Evolutionary conservation across 1,284 basidiomycete species (phyloP).

Genomic region (Peniophora sp.): DNA sequence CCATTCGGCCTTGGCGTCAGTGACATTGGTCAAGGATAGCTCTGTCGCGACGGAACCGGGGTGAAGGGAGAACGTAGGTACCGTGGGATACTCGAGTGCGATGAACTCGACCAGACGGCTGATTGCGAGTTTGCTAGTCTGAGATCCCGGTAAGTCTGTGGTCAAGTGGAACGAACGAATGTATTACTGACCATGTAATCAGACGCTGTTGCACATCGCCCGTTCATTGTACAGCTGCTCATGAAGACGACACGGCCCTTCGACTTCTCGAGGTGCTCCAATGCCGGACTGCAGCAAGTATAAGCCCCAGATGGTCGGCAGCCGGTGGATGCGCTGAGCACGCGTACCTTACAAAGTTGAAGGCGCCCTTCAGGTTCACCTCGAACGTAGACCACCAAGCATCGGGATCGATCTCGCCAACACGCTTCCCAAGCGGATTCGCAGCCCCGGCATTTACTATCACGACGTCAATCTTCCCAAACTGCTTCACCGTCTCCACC

Average conservation of each 20-base stretch:
- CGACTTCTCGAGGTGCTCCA: no score
- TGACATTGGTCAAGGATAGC: neutral
- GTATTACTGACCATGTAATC: no score
- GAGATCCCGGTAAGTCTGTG: no score
- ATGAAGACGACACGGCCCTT: no score
- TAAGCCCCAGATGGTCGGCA: no score
- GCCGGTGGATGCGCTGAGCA: no score
- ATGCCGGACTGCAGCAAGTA: no score
- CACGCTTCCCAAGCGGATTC: neutral
- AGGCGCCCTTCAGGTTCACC: neutral
- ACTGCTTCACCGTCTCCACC: neutral
- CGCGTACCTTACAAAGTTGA: neutral
- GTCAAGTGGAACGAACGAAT: no score
- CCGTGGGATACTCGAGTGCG: neutral
- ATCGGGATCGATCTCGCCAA: neutral
- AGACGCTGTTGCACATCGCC: no score
- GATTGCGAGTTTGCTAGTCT: no score
- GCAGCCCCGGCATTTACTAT: neutral
- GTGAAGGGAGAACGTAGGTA: neutral
- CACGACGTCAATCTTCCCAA: neutral
- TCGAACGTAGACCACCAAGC: neutral
- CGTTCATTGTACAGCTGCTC: no score
- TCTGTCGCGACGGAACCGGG: neutral
- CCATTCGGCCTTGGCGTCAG: neutral
- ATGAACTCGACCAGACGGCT: no score